These are phyloP conservation scores for Lachnellula cervina DNA, from an alignment of 2,329 filamentous ascomycete species.

Conservation along the genomic window DNA sequence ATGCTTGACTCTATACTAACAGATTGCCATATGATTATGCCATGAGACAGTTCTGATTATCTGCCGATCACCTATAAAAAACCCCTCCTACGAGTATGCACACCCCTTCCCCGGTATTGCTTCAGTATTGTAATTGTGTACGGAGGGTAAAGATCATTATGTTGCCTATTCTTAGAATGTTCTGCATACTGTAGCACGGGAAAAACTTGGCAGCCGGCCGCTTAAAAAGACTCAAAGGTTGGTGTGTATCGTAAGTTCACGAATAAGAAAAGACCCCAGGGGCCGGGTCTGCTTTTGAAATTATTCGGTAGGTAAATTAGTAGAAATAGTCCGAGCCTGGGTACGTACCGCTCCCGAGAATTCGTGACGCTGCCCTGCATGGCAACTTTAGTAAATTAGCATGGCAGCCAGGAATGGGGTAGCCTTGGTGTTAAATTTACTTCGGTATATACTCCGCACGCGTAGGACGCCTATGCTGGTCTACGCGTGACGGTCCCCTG, in stretches of 20 bases:
- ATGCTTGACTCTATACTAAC: neutral
- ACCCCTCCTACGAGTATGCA: neutral
- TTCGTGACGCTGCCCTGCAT: neutral
- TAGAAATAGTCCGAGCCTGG: neutral
- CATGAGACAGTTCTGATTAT: neutral
- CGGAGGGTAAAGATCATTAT: neutral
- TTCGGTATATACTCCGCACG: neutral
- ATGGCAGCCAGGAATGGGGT: neutral
- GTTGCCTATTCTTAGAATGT: neutral
- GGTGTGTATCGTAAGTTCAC: neutral
- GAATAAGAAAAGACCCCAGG: neutral
- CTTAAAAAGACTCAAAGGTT: neutral
- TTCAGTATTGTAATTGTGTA: neutral
- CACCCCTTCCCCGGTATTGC: neutral
- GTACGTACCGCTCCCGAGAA: neutral
- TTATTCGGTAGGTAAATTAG: neutral
- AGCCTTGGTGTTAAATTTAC: no score
- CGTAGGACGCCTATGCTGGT: neutral
- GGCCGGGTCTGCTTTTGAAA: neutral
- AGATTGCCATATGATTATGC: neutral
- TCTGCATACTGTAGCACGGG: neutral
- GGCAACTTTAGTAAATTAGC: neutral
- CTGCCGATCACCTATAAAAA: neutral
- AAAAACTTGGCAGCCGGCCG: neutral
- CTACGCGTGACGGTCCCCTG: neutral